Evolutionary conservation across 495 filamentous ascomycete species (phyloP), one percentile per base, ranked within the genome.

Genomic region (Acidomyces sp.): DNA sequence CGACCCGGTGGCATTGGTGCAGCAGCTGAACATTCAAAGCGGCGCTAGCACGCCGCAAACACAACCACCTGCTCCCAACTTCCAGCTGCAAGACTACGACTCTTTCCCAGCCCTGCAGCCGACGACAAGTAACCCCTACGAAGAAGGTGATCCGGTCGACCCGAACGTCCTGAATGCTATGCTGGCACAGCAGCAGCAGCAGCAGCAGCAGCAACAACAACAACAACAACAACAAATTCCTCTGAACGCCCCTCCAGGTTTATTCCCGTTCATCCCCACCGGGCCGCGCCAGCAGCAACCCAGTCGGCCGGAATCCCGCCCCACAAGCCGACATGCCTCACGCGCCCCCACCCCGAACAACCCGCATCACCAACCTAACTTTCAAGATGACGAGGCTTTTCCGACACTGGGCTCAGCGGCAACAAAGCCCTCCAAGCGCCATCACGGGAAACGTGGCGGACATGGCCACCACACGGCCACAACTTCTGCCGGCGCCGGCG

Each of bases 371-470:
- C 78, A 85, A 7, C 85, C 80, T 20, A 74, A 82, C 7, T 77
- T 90, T 6, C 86, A 99, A 56, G 92, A 99, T 54, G 84, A 78
- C 15, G 92, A 96, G 55, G 90, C 92, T 4, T 99, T 99, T 56
- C 92, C 92, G 6, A 82, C 83, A 15, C 75, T 99, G n/a, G 80
- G 80, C 15, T 77, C 87, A 20, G 77, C 75, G 25, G 69, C 74
- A 10, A 42, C 45, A 15, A 88, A 87, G 53, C 35, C 38, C 36
- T 75, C 72, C 7, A 94, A 94, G 60, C 87, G 93, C 48, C 82
- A 86, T 45, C 83, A 93, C 60, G 85, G 85, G 7, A 93, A 92
- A 57, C 74, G 85, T 30, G 82, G 81, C 32, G 78, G 80, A 0
- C 77, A 77, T 51, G 74, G 74, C 19, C 81, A 90, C 52, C 70